These are phyloP conservation scores for Strobilomyces dryophilus DNA, from an alignment of 768 basidiomycete genomes.

Conservation along the genomic window DNA sequence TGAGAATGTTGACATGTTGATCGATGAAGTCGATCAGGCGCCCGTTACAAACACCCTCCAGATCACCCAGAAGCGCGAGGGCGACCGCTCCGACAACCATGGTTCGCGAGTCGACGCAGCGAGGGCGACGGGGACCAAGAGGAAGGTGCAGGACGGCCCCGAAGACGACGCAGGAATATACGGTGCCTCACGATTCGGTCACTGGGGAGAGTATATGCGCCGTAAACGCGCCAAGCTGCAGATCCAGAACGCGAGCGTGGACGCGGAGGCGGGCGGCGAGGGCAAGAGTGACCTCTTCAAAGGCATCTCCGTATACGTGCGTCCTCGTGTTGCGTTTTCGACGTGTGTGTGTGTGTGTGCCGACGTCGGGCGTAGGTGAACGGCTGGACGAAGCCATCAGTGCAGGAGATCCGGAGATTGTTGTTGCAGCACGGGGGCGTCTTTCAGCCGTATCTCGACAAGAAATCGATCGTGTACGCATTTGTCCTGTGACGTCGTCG, in stretches of 20 bases:
- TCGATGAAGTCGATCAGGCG: conserved; percentile 8
- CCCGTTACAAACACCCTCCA: conserved; percentile 21
- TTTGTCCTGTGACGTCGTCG: neutral
- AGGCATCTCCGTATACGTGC: conserved; percentile 78
- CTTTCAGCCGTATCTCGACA: conserved; percentile 81
- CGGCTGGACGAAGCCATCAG: conserved; percentile 82
- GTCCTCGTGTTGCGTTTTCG: conserved; percentile 22
- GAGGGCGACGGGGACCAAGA: conserved; percentile 9
- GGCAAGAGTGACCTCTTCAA: conserved; percentile 55
- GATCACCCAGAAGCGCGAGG: conserved; percentile 36
- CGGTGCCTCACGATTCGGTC: conserved; percentile 76
- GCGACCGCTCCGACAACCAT: conserved; percentile 26
- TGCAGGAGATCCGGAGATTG: conserved; percentile 77
- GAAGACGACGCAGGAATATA: conserved; percentile 52
- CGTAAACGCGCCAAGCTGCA: conserved; percentile 89
- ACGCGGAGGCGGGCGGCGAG: conserved; percentile 17
- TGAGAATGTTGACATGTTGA: conserved; percentile 6
- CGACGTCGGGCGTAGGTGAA: conserved; percentile 57
- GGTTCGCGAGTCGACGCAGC: conserved; percentile 1
- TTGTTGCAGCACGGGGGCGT: conserved; percentile 80
- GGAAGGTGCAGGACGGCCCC: conserved; percentile 13
- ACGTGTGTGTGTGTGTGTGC: neutral
- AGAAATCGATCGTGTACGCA: conserved; percentile 66
- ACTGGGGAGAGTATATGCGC: conserved; percentile 84
- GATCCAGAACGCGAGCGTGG: conserved; percentile 59